Evolutionary conservation across 2,329 filamentous ascomycete genomes (phyloP).

Genomic region (Ilyonectria mors-panacis): DNA sequence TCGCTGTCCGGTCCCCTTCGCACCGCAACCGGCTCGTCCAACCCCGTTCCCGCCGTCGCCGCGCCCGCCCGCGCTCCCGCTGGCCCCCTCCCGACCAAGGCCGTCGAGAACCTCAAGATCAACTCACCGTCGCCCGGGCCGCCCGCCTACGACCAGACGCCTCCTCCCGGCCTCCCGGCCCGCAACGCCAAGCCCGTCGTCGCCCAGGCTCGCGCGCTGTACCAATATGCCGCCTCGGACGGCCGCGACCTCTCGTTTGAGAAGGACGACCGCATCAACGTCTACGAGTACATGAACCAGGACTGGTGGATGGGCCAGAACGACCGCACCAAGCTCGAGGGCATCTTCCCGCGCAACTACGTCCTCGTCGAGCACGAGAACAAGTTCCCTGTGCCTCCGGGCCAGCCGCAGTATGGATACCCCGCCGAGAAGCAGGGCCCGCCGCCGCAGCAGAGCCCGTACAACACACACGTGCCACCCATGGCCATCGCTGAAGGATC

Average conservation of each 20-base stretch:
- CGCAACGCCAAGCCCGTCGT: conserved; percentile 71
- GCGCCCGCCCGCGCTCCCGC: conserved; percentile 48
- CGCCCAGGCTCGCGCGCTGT: conserved; percentile 84
- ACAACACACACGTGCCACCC: conserved; percentile 79
- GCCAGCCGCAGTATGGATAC: conserved; percentile 58
- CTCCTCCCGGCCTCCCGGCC: conserved; percentile 59
- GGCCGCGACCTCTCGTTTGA: conserved; percentile 86
- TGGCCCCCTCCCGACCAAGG: conserved; percentile 52
- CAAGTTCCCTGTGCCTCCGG: conserved; percentile 55
- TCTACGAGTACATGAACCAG: conserved; percentile 94
- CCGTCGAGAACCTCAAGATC: conserved; percentile 60
- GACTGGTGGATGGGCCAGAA: conserved; percentile 98
- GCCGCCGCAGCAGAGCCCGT: conserved; percentile 70
- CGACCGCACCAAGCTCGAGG: conserved; percentile 84
- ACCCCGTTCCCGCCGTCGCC: conserved; percentile 50
- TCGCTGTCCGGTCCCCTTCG: conserved; percentile 67
- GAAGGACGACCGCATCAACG: conserved; percentile 83
- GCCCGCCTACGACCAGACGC: conserved; percentile 67
- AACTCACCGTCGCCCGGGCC: conserved; percentile 58
- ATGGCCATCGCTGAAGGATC: conserved; percentile 78
- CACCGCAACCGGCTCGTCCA: conserved; percentile 56
- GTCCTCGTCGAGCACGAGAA: conserved; percentile 80
- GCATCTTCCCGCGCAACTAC: conserved; percentile 96
- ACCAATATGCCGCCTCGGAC: conserved; percentile 85
- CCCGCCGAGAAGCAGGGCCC: conserved; percentile 58